These are phyloP conservation scores for Mycena filopes DNA, from an alignment of 768 basidiomycete genomes.

Conservation along the genomic window DNA sequence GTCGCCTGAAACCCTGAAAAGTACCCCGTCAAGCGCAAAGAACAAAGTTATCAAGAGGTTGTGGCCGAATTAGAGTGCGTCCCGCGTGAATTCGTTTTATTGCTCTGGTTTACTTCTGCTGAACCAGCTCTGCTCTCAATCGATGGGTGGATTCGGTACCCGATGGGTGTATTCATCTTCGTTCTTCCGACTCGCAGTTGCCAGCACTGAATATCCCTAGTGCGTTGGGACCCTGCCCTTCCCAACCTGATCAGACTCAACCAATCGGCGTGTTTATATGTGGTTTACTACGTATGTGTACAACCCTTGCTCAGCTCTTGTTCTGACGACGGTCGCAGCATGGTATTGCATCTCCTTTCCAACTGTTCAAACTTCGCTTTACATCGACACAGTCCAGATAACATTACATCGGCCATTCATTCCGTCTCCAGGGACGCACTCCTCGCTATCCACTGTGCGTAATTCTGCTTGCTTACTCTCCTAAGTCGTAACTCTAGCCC, in stretches of 20 bases:
- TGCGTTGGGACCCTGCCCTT: constrained; percentile 65
- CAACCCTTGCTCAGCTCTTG: neutral
- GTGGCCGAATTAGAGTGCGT: constrained; percentile 71
- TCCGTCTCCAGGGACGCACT: constrained; percentile 62
- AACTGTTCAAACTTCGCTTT: neutral
- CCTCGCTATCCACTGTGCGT: constrained; percentile 45
- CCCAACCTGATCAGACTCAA: constrained; percentile 59
- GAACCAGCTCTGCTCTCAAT: constrained; percentile 63
- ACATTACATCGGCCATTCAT: constrained; percentile 84
- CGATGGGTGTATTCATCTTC: constrained; percentile 58
- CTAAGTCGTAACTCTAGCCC: too few species aligned
- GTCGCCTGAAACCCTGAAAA: constrained; percentile 22
- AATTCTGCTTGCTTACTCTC: too few species aligned
- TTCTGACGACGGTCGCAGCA: constrained; percentile 17
- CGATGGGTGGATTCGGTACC: constrained; percentile 78
- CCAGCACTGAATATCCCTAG: constrained; percentile 37
- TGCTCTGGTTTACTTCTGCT: neutral
- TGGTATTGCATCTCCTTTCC: neutral
- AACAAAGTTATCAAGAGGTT: constrained; percentile 49
- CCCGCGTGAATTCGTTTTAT: neutral
- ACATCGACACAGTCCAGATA: constrained; percentile 67
- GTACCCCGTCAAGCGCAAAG: constrained; percentile 53
- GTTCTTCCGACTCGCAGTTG: constrained; percentile 31
- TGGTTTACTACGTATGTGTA: constrained; percentile 43
- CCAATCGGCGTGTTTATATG: constrained; percentile 69